phyloP scores from a whole-genome alignment of 257 asterid species.

The Fraxinus cuspidata region DNA sequence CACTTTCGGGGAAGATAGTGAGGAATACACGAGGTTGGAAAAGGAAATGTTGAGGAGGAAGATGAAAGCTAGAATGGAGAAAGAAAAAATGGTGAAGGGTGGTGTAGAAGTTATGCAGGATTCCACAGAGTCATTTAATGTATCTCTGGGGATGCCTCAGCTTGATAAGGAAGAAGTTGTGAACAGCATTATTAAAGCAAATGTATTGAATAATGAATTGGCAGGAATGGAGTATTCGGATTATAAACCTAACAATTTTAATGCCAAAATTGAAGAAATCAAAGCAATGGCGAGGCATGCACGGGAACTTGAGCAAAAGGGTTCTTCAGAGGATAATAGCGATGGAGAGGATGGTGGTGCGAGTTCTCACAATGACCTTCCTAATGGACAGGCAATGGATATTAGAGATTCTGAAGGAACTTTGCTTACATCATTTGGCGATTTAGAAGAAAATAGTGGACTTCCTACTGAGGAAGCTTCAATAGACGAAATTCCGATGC shows the following conservation, averaged over 20 bases:
- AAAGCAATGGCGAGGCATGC: constrained; percentile 72
- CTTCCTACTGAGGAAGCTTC: constrained; percentile 27
- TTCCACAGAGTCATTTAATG: constrained; percentile 35
- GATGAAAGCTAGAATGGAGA: constrained; percentile 56
- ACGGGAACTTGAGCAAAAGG: constrained; percentile 60
- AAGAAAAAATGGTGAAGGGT: constrained; percentile 52
- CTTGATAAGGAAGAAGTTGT: constrained; percentile 71
- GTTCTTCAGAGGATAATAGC: constrained; percentile 25
- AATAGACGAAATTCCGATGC: constrained; percentile 29
- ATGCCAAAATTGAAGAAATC: constrained; percentile 60
- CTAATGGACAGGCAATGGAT: constrained; percentile 24
- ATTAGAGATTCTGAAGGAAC: constrained; percentile 33
- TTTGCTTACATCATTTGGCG: constrained; percentile 25
- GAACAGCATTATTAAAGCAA: constrained; percentile 49
- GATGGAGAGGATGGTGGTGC: constrained; percentile 37
- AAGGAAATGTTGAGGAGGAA: constrained; percentile 82
- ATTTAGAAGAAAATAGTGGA: constrained; percentile 30
- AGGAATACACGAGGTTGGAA: constrained; percentile 59
- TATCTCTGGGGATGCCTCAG: constrained; percentile 55
- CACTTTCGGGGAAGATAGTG: constrained; percentile 25
- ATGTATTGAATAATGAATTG: constrained; percentile 35
- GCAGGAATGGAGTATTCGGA: constrained; percentile 27
- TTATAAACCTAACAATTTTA: constrained; percentile 40
- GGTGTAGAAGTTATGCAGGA: constrained; percentile 62
- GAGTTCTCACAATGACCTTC: constrained; percentile 32